These are phyloP conservation scores for Aspergillus campestris DNA, from an alignment of 495 filamentous ascomycete genomes.

Conservation along the genomic window DNA sequence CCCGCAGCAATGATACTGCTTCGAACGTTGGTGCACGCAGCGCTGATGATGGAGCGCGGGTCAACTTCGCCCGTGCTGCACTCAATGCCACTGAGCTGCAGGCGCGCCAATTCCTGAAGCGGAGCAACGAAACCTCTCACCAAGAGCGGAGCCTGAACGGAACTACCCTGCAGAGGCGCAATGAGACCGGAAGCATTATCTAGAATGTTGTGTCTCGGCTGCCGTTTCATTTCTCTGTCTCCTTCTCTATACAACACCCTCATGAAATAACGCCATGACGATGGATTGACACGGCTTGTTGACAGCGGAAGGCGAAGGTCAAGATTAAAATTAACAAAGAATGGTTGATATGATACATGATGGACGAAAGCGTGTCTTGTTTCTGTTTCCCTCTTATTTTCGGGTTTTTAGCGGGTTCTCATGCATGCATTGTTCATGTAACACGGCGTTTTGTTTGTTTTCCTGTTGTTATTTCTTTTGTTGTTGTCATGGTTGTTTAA, in stretches of 20 bases:
- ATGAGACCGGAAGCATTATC: background rate
- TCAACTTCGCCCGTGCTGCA: slow-evolving; percentile 3
- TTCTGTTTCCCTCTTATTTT: background rate
- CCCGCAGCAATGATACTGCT: slow-evolving; percentile 3
- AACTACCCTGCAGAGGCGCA: slow-evolving; percentile 1
- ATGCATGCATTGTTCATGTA: background rate
- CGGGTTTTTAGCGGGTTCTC: background rate
- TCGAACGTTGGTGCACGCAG: slow-evolving; percentile 2
- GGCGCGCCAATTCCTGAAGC: background rate
- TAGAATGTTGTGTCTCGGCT: background rate
- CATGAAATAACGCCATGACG: background rate
- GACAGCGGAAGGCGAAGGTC: too few relatives aligned
- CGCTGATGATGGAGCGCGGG: slow-evolving; percentile 5
- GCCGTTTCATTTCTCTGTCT: too few relatives aligned
- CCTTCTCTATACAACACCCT: background rate
- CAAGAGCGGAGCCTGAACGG: slow-evolving; percentile 3
- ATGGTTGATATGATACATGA: background rate
- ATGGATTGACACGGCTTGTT: too few relatives aligned
- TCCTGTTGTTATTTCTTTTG: background rate
- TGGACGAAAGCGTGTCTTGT: background rate
- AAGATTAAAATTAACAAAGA: background rate
- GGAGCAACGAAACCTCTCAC: background rate
- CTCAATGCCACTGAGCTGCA: slow-evolving; percentile 5
- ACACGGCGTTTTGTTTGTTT: background rate
- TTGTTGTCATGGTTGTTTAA: background rate